Base-by-base conservation (phyloP, 225 moss, liverwort and hornwort genomes). In the Neckera pumila region DNA sequence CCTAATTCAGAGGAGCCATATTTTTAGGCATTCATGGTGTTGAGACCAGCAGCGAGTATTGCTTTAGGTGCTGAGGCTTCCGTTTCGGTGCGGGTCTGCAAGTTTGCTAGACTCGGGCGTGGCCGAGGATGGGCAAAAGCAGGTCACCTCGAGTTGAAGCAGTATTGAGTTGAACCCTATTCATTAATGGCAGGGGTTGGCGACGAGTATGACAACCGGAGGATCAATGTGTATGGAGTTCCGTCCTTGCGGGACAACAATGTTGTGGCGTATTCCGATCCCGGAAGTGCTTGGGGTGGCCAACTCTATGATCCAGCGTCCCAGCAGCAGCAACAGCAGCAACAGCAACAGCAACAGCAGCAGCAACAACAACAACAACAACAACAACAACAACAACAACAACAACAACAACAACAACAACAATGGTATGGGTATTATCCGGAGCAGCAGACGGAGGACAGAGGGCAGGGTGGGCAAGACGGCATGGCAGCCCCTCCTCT, bases 141-240 rank as follows among this genome's bases (percentile, higher is more conserved):
- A 89, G 89, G 89, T 88, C 91, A 85, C 75, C 47, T 84, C 56
- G 83, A 88, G 74, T 90, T 87, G 81, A 87, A 58, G 76, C 89
- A 79, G 74, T 88, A 87, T 92, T 92, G 90, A 93, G 92, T 92
- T 91, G 90, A 92, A 93, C 89, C 92, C 92, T 92, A 83, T 88
- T 89, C 90, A 90, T 90, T 87, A 91, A 89, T 92, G 93, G 85
- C 91, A 90, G 92, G 92, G 70, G 93, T 97, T 89, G 88, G 97
- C 87, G 96, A 94, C 90, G 97, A 95, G 60, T 95, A 84, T 87
- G 96, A 95, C 62, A 96, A 92, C 87, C 95, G 93, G 80, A 91
- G 93, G 76, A 92, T 85, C 80, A 79, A 77, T 89, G 85, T 87
- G 67, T 93, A 92, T 81, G 83, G 86, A 64, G 81, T 58, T 70